phyloP scores from a whole-genome alignment of 768 basidiomycete species.

The Thelephora aurantiotincta region DNA sequence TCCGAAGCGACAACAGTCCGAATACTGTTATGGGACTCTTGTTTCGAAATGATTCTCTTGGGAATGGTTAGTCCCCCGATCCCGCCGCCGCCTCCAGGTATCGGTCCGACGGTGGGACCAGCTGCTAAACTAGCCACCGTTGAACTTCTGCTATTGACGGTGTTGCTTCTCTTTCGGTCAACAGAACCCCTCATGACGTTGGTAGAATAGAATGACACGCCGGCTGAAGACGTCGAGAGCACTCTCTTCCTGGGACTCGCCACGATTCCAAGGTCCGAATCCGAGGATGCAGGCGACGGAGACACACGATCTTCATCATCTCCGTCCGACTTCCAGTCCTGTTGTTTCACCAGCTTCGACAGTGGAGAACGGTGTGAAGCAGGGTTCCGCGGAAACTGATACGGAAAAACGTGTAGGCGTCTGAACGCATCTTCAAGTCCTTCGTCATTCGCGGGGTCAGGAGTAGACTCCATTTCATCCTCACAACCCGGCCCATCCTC shows the following conservation, averaged over 20 bases:
- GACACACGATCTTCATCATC: constrained; percentile 37
- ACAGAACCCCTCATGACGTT: constrained; percentile 2
- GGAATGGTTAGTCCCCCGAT: constrained; percentile 7
- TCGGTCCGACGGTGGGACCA: constrained; percentile 6
- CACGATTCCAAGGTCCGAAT: constrained; percentile 38
- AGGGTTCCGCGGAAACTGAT: constrained; percentile 14
- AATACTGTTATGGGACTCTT: constrained; percentile 52
- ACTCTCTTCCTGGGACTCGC: constrained; percentile 12
- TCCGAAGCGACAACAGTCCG: constrained; percentile 43
- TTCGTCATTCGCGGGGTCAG: constrained; percentile 19
- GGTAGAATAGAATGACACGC: constrained; percentile 1
- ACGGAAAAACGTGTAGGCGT: constrained; percentile 22
- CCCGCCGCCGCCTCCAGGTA: constrained; percentile 1
- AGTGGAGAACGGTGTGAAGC: constrained; percentile 49
- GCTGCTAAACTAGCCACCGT: constrained; percentile 45
- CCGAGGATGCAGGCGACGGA: constrained; percentile 45
- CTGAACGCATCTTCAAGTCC: constrained; percentile 18
- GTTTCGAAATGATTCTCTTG: constrained; percentile 22
- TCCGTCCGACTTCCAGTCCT: constrained; percentile 33
- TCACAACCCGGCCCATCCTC: constrained; percentile 10
- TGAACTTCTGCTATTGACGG: constrained; percentile 30
- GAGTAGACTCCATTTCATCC: constrained; percentile 20
- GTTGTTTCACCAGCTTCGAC: constrained; percentile 40
- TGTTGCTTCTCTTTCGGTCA: constrained; percentile 7
- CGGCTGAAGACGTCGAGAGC: constrained; percentile 1